Conservation (phyloP, 2,329 filamentous ascomycete genomes). For the Alternaria arbusti region DNA sequence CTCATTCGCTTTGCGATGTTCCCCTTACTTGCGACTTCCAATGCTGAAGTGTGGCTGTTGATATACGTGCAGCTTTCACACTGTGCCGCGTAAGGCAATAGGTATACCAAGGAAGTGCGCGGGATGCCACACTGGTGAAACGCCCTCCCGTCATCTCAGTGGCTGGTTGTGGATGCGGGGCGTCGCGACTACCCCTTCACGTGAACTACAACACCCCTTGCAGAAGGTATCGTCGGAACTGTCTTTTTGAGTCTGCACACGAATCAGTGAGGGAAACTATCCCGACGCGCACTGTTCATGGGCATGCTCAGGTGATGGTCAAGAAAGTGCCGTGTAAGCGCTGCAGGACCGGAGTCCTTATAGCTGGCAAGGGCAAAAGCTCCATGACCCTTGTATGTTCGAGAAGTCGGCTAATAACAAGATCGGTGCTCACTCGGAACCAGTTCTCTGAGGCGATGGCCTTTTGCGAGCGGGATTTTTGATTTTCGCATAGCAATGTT, state of each 20-base stretch:
- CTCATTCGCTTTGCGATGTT: neutral
- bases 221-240: neutral
- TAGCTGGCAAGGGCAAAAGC: neutral
- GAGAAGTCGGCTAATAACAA: neutral
- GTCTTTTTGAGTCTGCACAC: neutral
- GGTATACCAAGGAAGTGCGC: neutral
- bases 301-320: neutral
- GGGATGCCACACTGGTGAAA: neutral
- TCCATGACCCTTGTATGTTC: neutral
- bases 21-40: neutral
- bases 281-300: neutral
- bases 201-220: neutral
- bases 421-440: neutral
- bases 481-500: neutral
- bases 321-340: neutral
- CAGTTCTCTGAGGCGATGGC: neutral
- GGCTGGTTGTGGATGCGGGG: neutral
- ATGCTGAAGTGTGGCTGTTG: neutral
- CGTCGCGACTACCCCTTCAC: neutral
- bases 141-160: neutral
- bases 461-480: neutral
- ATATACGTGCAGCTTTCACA: neutral
- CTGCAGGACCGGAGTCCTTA: neutral
- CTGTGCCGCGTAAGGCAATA: neutral
- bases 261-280: neutral